Conservation (phyloP, 768 basidiomycete genomes). For the Rhodosporidiobolus sp. region DNA sequence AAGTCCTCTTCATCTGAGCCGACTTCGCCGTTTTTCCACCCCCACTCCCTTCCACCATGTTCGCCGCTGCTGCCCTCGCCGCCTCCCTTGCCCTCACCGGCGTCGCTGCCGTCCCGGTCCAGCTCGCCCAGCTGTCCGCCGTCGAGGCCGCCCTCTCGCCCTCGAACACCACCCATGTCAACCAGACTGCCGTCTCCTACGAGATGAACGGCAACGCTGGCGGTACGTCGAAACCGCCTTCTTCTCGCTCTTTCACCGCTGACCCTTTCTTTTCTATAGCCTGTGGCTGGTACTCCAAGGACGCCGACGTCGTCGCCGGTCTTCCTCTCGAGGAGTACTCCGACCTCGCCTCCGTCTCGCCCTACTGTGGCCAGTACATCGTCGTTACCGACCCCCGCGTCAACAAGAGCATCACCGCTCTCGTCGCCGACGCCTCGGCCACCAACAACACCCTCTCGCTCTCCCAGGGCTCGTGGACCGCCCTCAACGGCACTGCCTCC, state of each 20-base stretch:
- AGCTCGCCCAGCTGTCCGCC: neutral
- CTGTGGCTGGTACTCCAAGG: constrained; percentile 63
- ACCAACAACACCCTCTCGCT: constrained; percentile 30
- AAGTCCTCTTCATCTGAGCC: neutral
- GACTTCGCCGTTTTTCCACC: neutral
- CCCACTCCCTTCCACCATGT: constrained; percentile 25
- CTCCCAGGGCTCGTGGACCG: constrained; percentile 50
- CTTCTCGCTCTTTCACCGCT: too few species aligned
- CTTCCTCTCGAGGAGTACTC: constrained; percentile 60
- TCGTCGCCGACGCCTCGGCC: constrained; percentile 65
- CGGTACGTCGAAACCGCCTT: too few species aligned
- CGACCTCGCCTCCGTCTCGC: constrained; percentile 49
- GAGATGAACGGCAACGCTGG: constrained; percentile 60
- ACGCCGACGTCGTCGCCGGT: constrained; percentile 53
- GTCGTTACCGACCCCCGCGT: constrained; percentile 61
- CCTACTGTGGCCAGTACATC: constrained; percentile 66
- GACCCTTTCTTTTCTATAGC: too few species aligned
- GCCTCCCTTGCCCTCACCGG: constrained; percentile 39
- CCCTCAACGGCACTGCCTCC: constrained; percentile 32
- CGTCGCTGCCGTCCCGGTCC: constrained; percentile 15
- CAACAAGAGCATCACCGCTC: constrained; percentile 60
- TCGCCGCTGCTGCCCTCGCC: constrained; percentile 28
- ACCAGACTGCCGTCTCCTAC: constrained; percentile 21
- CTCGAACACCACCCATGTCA: constrained; percentile 23
- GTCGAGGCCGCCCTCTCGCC: constrained; percentile 29